Percentiles rank a stretch among this genome's conserved stretches.
Conservation (phyloP, 1,139 yeast genomes). For the Pichia sp. region DNA sequence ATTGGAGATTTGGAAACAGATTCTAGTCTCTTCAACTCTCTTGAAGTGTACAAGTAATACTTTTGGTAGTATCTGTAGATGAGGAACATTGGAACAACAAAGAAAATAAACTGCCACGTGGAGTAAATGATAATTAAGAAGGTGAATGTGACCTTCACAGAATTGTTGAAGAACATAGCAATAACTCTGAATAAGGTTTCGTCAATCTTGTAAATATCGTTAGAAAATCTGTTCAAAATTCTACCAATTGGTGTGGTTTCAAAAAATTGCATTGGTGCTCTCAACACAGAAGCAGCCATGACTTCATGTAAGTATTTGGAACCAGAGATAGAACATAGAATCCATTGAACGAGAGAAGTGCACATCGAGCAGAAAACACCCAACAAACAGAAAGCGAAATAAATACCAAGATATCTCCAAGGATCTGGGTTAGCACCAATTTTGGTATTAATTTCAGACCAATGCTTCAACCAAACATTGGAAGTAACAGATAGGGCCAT, state of each 20-base stretch:
- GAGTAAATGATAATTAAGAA: constrained; percentile 75
- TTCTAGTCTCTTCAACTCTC: constrained; percentile 92
- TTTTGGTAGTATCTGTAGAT: constrained; percentile 82
- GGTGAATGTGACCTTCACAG: constrained; percentile 72
- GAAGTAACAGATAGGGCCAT: constrained; percentile 58
- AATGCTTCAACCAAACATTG: constrained; percentile 90
- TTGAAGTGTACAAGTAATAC: constrained; percentile 80
- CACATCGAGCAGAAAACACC: constrained; percentile 54
- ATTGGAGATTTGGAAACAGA: constrained; percentile 92
- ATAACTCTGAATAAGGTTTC: constrained; percentile 81
- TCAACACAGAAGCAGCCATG: constrained; percentile 74
- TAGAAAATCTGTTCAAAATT: constrained; percentile 86
- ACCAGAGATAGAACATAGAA: constrained; percentile 78
- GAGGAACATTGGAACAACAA: constrained; percentile 63
- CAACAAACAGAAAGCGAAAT: constrained; percentile 66
- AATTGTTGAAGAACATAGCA: constrained; percentile 69
- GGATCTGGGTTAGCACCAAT: constrained; percentile 68
- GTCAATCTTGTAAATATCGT: constrained; percentile 88
- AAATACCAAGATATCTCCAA: constrained; percentile 62
- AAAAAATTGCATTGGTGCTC: constrained; percentile 96
- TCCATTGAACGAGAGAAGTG: constrained; percentile 71
- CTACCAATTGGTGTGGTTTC: constrained; percentile 98
- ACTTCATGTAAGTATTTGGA: constrained; percentile 68
- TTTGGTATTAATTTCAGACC: constrained; percentile 85
- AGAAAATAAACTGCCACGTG: constrained; percentile 78